phyloP scores from a whole-genome alignment of 768 basidiomycete species.

The Basidioascus undulatus region DNA sequence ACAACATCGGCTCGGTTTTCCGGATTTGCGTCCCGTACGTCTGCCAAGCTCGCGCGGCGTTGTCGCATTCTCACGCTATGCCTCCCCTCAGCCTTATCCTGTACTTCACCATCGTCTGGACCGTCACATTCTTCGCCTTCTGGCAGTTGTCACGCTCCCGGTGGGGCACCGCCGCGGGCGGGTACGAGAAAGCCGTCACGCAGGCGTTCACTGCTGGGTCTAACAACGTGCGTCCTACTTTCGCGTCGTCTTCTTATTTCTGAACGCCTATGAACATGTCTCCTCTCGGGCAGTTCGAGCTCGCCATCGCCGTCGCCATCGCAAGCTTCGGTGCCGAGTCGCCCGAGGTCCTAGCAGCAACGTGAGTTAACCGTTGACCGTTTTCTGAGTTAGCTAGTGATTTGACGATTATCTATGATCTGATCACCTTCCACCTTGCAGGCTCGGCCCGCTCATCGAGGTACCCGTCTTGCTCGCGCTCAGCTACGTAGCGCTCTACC shows the following conservation, averaged over 20 bases:
- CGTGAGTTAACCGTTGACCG: slow-evolving; percentile 12
- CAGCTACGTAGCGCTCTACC: slow-evolving; percentile 36
- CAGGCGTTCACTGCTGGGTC: slow-evolving; percentile 59
- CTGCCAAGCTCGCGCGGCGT: too few species aligned
- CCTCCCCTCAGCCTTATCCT: too few species aligned
- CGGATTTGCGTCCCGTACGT: slow-evolving; percentile 43
- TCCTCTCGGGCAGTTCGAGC: too few species aligned
- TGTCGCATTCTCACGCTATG: too few species aligned
- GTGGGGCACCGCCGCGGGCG: slow-evolving; percentile 14
- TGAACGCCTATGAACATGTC: too few species aligned
- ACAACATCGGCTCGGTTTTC: slow-evolving; percentile 52
- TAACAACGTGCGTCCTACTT: slow-evolving; percentile 35
- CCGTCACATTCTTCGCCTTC: slow-evolving; percentile 31
- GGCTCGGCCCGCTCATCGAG: slow-evolving; percentile 17
- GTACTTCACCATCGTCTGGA: slow-evolving; percentile 62
- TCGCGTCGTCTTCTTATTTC: neutral
- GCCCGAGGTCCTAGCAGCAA: slow-evolving; percentile 57
- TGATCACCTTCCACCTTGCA: neutral
- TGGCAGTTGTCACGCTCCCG: slow-evolving; percentile 25
- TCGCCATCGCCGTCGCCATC: slow-evolving; percentile 60
- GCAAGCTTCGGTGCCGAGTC: slow-evolving; percentile 54
- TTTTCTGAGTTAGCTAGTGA: slow-evolving; percentile 9
- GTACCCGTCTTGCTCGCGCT: slow-evolving; percentile 51
- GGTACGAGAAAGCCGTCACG: slow-evolving; percentile 48
- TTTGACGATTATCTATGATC: slow-evolving; percentile 29